Percentiles rank a stretch among this genome's conserved stretches.
phyloP scores from a whole-genome alignment of 108 stramenopile genomes.

The Chaetoceros tenuissimus region DNA sequence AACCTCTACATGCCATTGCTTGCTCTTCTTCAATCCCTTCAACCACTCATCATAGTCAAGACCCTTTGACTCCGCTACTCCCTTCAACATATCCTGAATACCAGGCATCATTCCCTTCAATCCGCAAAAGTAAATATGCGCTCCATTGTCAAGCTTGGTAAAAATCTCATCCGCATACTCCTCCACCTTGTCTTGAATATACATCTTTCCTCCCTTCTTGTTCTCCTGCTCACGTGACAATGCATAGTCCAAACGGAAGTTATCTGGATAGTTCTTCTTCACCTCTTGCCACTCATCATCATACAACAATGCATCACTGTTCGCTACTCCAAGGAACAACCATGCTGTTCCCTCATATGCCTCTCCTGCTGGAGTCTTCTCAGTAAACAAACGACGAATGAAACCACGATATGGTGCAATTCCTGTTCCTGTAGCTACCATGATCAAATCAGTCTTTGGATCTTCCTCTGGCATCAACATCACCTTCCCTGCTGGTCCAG shows the following conservation, averaged over 20 bases:
- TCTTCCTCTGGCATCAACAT: constrained; percentile 98
- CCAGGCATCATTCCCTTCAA: constrained; percentile 99
- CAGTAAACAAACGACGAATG: constrained; percentile 91
- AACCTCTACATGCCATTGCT: constrained; percentile 87
- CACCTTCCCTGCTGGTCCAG: constrained; percentile 95
- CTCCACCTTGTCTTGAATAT: constrained; percentile 98
- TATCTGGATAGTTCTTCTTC: constrained; percentile 70
- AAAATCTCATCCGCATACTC: constrained; percentile 91
- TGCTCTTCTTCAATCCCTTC: constrained; percentile 71
- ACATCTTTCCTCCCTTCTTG: constrained; percentile 95
- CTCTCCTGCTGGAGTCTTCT: constrained; percentile 85
- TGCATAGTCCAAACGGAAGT: constrained; percentile 94
- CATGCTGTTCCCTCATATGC: constrained; percentile 94
- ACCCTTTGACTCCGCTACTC: constrained; percentile 82
- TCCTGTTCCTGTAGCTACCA: constrained; percentile 97
- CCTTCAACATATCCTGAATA: constrained; percentile 90
- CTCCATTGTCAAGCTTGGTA: constrained; percentile 81
- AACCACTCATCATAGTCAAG: constrained; percentile 83
- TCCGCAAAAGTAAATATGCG: constrained; percentile 98
- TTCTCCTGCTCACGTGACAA: constrained; percentile 91
- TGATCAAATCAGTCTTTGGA: constrained; percentile 91
- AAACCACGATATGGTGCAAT: constrained; percentile 97
- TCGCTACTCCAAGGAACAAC: constrained; percentile 97
- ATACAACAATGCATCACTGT: constrained; percentile 92
- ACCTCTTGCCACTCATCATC: constrained; percentile 95